These are phyloP conservation scores for Didymella pomorum DNA, from an alignment of 2,329 filamentous ascomycete genomes.

Conservation along the genomic window DNA sequence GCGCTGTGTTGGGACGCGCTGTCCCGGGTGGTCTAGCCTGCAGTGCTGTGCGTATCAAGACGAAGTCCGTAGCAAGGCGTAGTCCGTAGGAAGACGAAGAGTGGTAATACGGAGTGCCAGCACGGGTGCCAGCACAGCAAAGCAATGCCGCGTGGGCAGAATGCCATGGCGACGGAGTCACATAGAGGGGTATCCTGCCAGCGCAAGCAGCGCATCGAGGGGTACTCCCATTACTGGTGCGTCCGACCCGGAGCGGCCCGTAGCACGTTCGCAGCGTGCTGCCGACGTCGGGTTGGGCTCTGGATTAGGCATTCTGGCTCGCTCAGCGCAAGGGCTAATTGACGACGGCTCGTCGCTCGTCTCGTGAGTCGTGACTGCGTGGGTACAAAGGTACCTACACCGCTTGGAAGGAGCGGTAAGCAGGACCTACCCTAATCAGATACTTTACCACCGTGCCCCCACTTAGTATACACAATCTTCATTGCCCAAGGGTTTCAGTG, in stretches of 20 bases:
- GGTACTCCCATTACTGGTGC: slow-evolving; percentile 4
- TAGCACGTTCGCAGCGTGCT: slow-evolving; percentile 3
- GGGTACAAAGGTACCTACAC: slow-evolving; percentile 5
- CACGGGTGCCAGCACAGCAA: no score
- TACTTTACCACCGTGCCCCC: not conserved
- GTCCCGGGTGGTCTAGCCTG: not conserved
- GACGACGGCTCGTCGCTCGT: not conserved
- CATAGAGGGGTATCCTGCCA: slow-evolving; percentile 2
- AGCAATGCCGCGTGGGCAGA: slow-evolving; percentile 5
- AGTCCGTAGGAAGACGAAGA: no score
- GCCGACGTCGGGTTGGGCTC: slow-evolving; percentile 10
- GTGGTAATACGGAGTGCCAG: no score
- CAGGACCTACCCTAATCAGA: slow-evolving; percentile 1
- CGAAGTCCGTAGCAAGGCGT: no score
- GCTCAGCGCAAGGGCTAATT: not conserved
- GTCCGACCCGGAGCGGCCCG: slow-evolving; percentile 2
- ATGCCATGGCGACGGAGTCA: slow-evolving; percentile 5
- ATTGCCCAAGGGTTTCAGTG: not conserved
- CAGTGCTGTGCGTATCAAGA: not conserved
- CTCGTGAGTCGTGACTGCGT: not conserved
- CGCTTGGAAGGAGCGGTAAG: slow-evolving; percentile 21
- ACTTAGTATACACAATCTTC: slow-evolving; percentile 16
- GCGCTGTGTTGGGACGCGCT: not conserved
- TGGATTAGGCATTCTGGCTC: no score
- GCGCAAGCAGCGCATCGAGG: slow-evolving; percentile 4